These are phyloP conservation scores for Ceratocystis diversiconidia DNA, from an alignment of 2,329 filamentous ascomycete species.

Conservation along the genomic window DNA sequence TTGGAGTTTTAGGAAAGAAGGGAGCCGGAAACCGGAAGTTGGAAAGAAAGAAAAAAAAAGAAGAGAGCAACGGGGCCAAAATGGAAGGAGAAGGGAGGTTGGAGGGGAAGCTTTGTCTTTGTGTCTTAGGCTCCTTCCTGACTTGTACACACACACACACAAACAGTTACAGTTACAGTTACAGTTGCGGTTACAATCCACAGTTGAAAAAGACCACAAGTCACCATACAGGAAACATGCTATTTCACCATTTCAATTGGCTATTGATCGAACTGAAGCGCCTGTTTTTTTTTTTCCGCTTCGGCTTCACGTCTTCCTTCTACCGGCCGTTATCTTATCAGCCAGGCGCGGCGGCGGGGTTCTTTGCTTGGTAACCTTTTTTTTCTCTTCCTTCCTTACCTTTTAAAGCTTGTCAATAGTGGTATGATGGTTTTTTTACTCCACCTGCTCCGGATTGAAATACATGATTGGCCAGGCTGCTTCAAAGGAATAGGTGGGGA, in stretches of 20 bases:
- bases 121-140: neutral
- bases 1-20: neutral
- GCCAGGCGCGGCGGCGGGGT: constrained; percentile 8
- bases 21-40: neutral
- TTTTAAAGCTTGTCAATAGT: neutral
- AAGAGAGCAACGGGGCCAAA: neutral
- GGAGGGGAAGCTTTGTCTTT: neutral
- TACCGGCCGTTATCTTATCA: constrained; percentile 14
- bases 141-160: neutral
- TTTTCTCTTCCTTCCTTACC: neutral
- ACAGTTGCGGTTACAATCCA: too few relatives aligned
- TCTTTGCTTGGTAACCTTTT: neutral
- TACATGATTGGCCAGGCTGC: constrained; percentile 9
- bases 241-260: neutral
- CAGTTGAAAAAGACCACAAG: too few relatives aligned
- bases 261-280: too few relatives aligned
- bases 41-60: neutral
- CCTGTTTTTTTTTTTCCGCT: neutral
- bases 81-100: neutral
- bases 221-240: too few relatives aligned
- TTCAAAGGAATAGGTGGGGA: neutral
- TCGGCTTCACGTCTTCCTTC: neutral
- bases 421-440: neutral
- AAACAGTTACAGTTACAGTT: too few relatives aligned
- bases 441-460: too few relatives aligned